Base-by-base conservation (phyloP, 345 rosid genomes). In the Acer yangbiense region DNA sequence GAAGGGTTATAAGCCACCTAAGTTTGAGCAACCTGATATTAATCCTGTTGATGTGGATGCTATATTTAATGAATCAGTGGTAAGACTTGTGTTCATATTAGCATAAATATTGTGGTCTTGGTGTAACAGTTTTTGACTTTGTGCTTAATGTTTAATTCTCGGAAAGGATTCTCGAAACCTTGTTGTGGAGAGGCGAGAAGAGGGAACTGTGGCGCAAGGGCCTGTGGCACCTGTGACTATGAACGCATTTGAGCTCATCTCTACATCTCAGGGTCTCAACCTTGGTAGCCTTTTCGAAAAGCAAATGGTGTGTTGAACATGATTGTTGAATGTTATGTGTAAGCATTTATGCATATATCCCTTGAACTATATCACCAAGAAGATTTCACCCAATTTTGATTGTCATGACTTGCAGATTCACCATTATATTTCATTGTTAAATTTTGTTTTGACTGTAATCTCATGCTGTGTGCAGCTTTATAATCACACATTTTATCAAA, bases 171-270 rank as follows among this genome's bases (percentile, higher is more conserved):
- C 90, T 77, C 82, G 12, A 61, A 87, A 89, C 85, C 92, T 94
- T 79, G 98, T 97, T 61, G 98, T 94, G 86, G 99, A 97, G 87
- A 88, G 92, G 81, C 90, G 92, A 72, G 97, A 87, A 78, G 93
- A 83, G 82, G 91, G 92, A 68, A 86, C 83, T 39, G 85, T 73
- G 44, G 88, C 88, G 50, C 99, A 83, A 83, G 90, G 92, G 64
- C 88, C 84, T 39, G 84, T 74, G 46, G 89, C 88, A 60, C 99
- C 99, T 78, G 84, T 88, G 67, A 87, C 97, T 32, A 89, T 97
- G 99, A 97, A 97, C 84, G 98, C 99, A 10, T 97, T 97, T 84
- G 98, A 97, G 87, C 97, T 97, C 76, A 97, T 97, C 79, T 90
- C 98, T 48, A 91, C 93, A 18, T 97, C 98, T 29, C 99, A 90